Evolutionary conservation across 163 green algal species (phyloP).

Genomic region (Prototheca cutis): DNA sequence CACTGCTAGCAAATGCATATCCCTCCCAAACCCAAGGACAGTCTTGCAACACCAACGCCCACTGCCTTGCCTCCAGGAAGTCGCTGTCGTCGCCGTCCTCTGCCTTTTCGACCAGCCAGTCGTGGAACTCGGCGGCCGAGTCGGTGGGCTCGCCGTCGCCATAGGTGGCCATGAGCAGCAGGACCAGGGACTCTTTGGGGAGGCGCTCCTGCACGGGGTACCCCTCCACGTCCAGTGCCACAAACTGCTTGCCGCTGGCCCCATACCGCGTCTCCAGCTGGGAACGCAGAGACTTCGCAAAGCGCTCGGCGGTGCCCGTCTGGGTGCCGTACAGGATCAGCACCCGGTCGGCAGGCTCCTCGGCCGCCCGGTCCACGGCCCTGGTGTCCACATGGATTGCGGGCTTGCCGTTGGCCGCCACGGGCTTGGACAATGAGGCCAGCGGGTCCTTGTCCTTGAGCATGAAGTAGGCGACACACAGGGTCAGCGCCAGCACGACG

Average conservation of each 20-base stretch:
- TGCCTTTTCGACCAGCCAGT: slow-evolving; percentile 60
- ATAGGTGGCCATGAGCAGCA: slow-evolving; percentile 88
- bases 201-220: slow-evolving; percentile 49
- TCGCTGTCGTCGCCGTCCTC: slow-evolving; percentile 13
- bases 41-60: too few relatives aligned
- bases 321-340: slow-evolving; percentile 74
- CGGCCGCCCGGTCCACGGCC: too few relatives aligned
- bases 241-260: slow-evolving; percentile 15
- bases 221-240: slow-evolving; percentile 49
- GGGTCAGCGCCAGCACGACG: too few relatives aligned
- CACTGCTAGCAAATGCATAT: too few relatives aligned
- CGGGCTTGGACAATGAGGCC: too few relatives aligned
- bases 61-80: slow-evolving; percentile 32
- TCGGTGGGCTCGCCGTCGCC: slow-evolving; percentile 96
- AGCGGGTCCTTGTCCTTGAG: too few relatives aligned
- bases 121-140: slow-evolving; percentile 74
- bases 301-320: slow-evolving; percentile 90
- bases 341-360: neutral
- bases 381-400: too few relatives aligned
- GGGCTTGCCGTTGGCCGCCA: too few relatives aligned
- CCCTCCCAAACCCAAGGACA: too few relatives aligned
- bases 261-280: slow-evolving; percentile 56
- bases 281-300: slow-evolving; percentile 74
- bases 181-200: slow-evolving; percentile 52
- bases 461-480: too few relatives aligned